These are phyloP conservation scores for Coniochaeta prunicola DNA, from an alignment of 2,329 filamentous ascomycete genomes.

Conservation along the genomic window DNA sequence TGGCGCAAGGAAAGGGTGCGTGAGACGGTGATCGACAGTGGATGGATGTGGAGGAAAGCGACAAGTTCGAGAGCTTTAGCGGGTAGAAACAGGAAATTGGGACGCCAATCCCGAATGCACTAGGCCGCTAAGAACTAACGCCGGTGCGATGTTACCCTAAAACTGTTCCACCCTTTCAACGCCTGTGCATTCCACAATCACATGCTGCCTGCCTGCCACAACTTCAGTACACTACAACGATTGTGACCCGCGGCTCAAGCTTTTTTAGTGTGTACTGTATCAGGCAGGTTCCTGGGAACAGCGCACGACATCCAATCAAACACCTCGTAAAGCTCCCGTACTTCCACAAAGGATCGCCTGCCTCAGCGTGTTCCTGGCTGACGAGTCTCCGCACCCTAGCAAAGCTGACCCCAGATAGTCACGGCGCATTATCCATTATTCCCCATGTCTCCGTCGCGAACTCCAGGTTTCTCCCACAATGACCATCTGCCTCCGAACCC, in stretches of 20 bases:
- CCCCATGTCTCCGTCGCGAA: neutral
- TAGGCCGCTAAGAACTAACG: neutral
- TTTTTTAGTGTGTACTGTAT: neutral
- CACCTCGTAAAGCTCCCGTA: neutral
- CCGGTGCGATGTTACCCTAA: neutral
- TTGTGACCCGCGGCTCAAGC: neutral
- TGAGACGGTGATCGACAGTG: neutral
- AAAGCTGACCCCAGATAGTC: neutral
- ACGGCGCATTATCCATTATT: neutral
- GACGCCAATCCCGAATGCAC: neutral
- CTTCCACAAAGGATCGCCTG: neutral
- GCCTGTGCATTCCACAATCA: neutral
- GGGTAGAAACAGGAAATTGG: neutral
- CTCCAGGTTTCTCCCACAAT: neutral
- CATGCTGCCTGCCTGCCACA: neutral
- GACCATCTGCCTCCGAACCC: neutral
- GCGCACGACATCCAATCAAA: neutral
- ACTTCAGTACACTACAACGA: neutral
- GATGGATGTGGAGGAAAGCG: neutral
- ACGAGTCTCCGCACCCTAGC: neutral
- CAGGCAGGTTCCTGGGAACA: neutral
- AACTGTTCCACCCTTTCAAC: neutral
- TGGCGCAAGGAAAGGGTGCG: neutral
- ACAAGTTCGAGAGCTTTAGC: neutral
- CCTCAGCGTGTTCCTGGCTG: neutral